Evolutionary conservation across 192 early-diverging fungal genomes (phyloP), one percentile per base, ranked within the genome.

Genomic region (Podila minutissima): DNA sequence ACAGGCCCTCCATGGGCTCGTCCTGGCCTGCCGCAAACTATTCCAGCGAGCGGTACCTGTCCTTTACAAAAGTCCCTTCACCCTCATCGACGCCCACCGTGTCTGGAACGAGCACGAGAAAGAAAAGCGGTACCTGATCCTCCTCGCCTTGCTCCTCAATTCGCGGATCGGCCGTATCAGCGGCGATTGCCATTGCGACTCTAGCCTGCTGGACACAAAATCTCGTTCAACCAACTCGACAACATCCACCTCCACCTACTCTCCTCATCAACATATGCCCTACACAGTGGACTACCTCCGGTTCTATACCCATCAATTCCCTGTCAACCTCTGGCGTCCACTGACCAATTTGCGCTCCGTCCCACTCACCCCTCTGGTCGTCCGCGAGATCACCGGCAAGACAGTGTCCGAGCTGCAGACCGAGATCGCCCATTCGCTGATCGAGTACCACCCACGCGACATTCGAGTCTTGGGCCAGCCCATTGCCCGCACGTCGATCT

Each of bases 1-100:
- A 19, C 59, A 69, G 24, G 57, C 77, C 41, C 77, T 81, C 65
- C 71, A 81, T 81, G 71, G 70, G 28, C 71, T 81, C 55, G 58
- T 81, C 41, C 62, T 68, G 53, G 63, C 77, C 2, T 53, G 71
- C 26, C 65, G 64, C 38, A 81, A 65, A 32, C 67, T 81, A 49
- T 73, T 81, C 31, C 35, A 72, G 33, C 66, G 77, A 13, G 28
- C 77, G 10, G 66, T 51, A 6, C 77, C 77, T 13, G 41, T 81
- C 62, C 77, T 81, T 26, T 81, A 73, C 48, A 26, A 67, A 12
- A 71, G 66, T 0, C 77, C 77, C 20, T 81, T 81, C 62, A 51
- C 58, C 17, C 66, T 81, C 32, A 69, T 81, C 58, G 70, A 81
- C 24, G 4, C 55, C 22, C 53, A 60, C 46, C 31, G 28, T 19